phyloP scores from a whole-genome alignment of 352 stramenopile genomes.

The Phytophthora foliorum region DNA sequence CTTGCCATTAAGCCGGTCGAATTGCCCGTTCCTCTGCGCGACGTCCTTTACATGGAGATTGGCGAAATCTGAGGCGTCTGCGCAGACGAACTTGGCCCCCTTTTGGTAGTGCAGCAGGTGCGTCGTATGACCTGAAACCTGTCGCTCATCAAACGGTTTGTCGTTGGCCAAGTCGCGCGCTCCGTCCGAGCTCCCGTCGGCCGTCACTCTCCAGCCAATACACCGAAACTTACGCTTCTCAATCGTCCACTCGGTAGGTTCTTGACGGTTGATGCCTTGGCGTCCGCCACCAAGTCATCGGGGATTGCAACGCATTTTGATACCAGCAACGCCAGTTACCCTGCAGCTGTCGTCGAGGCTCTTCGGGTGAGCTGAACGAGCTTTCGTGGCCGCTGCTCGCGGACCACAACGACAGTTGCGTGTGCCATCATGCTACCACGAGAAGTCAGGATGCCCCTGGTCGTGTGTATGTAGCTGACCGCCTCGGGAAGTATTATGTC shows the following conservation, averaged over 20 bases:
- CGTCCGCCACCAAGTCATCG: constrained; percentile 21
- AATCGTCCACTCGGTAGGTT: constrained; percentile 18
- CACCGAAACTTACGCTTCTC: constrained; percentile 28
- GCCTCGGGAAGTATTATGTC: no score
- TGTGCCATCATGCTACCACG: no score
- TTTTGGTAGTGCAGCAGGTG: constrained; percentile 40
- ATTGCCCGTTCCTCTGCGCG: constrained; percentile 22
- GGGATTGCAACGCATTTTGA: constrained; percentile 17
- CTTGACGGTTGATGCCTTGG: constrained; percentile 21
- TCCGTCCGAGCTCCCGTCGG: constrained; percentile 22
- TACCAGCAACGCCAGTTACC: no score
- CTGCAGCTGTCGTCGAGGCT: no score
- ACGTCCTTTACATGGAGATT: constrained; percentile 44
- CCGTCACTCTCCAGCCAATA: constrained; percentile 32
- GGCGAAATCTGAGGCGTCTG: constrained; percentile 53
- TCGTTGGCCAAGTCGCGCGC: constrained; percentile 28
- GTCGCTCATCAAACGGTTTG: constrained; percentile 34
- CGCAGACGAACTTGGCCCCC: constrained; percentile 52
- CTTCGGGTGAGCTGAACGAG: constrained; percentile 3
- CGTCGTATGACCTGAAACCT: constrained; percentile 43
- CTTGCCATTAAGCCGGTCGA: constrained; percentile 21
- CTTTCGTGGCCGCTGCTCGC: constrained; percentile 28
- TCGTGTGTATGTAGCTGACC: no score
- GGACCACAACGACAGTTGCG: no score
- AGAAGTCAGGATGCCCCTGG: no score